Percentiles rank a stretch among this genome's conserved stretches.
phyloP scores from a whole-genome alignment of 139 green algal genomes.

The Closterium sp. region DNA sequence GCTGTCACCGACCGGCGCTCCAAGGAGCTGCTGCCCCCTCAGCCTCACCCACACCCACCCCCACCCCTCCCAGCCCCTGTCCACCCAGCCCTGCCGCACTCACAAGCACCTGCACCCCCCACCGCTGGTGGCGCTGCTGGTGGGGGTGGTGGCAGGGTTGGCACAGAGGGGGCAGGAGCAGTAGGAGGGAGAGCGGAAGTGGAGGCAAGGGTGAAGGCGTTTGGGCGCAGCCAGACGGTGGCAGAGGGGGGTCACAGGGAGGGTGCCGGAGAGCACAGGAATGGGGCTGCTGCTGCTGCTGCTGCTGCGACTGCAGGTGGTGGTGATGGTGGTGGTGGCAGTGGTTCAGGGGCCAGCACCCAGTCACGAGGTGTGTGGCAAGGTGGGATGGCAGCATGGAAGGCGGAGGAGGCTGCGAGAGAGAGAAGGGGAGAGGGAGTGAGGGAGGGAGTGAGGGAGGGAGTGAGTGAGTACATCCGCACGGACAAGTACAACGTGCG shows the following conservation, averaged over 20 bases:
- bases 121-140: background rate
- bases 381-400: background rate
- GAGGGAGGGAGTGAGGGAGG: background rate
- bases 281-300: background rate
- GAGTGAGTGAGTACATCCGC: constrained; percentile 13
- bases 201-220: background rate
- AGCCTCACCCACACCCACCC: background rate
- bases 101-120: background rate
- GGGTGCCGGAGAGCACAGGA: background rate
- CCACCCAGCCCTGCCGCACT: background rate
- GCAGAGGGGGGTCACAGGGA: background rate
- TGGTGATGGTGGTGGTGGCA: background rate
- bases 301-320: background rate
- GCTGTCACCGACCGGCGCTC: background rate
- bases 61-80: background rate
- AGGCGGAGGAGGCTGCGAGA: background rate
- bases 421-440: background rate
- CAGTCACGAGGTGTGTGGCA: background rate
- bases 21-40: background rate
- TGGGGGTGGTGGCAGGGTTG: background rate
- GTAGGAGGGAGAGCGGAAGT: background rate
- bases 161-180: background rate
- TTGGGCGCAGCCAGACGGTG: background rate
- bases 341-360: background rate
- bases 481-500: constrained; percentile 25